Evolutionary conservation across 495 filamentous ascomycete species (phyloP).

Genomic region (Talaromyces liani): DNA sequence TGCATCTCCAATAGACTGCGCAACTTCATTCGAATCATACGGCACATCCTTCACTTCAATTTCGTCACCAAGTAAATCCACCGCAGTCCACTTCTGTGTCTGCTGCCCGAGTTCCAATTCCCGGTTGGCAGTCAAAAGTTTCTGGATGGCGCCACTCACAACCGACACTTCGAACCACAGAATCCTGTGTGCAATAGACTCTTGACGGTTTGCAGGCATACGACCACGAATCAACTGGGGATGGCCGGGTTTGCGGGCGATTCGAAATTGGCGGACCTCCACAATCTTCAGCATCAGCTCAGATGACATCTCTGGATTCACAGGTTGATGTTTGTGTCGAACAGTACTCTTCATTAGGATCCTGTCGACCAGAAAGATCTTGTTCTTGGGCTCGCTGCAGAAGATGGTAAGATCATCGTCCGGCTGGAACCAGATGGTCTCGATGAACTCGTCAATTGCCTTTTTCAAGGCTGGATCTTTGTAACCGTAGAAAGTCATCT

Average conservation of each 20-base stretch:
- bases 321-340: conserved; percentile 12
- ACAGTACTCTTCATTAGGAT: conserved; percentile 28
- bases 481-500: conserved; percentile 7
- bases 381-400: conserved; percentile 11
- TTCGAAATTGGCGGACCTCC: conserved; percentile 33
- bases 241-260: conserved; percentile 11
- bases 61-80: conserved; percentile 21
- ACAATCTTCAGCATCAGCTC: conserved; percentile 30
- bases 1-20: conserved; percentile 19
- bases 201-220: not conserved
- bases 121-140: conserved; percentile 20
- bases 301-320: not conserved
- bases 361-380: conserved; percentile 18
- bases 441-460: conserved; percentile 18
- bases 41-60: not conserved
- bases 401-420: conserved; percentile 15
- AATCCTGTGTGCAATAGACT: conserved; percentile 10
- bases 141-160: conserved; percentile 21
- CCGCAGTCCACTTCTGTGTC: conserved; percentile 20
- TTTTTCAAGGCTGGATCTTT: conserved; percentile 16
- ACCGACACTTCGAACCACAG: conserved; percentile 41
- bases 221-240: conserved; percentile 16
- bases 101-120: conserved; percentile 25
- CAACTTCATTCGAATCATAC: conserved; percentile 9
- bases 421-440: conserved; percentile 27